Conservation (phyloP, 2,329 filamentous ascomycete species). For the Verticillium dahliae region DNA sequence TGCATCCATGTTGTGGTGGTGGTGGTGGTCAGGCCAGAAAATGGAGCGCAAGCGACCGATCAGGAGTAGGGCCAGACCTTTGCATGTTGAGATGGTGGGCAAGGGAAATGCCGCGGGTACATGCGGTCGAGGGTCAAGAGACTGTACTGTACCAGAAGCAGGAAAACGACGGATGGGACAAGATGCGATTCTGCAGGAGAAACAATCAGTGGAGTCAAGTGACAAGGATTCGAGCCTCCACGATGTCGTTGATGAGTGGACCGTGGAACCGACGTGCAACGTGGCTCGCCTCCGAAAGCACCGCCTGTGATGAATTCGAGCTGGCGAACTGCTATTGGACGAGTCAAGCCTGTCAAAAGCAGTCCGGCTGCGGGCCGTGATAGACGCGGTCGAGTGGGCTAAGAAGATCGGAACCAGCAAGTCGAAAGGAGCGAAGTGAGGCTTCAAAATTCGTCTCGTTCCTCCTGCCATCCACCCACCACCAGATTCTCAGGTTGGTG, state of each 20-base stretch:
- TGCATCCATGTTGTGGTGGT: not conserved
- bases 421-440: not conserved
- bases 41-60: not conserved
- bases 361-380: conserved; percentile 10
- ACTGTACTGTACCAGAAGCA: not conserved
- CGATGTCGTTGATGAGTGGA: not conserved
- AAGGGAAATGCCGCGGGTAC: not conserved
- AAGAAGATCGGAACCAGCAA: not conserved
- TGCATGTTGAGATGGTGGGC: conserved; percentile 1
- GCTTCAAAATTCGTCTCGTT: not conserved
- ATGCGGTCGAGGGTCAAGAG: not conserved
- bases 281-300: conserved; percentile 13
- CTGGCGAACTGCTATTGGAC: conserved; percentile 7
- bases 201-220: not conserved
- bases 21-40: not conserved
- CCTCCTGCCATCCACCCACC: not conserved
- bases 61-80: not conserved
- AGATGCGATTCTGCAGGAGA: not conserved
- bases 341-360: not conserved
- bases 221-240: not conserved
- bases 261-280: conserved; percentile 10
- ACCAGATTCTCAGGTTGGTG: not conserved
- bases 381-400: conserved; percentile 9
- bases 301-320: conserved; percentile 6
- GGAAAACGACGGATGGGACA: not conserved